Conservation (phyloP, 2,329 filamentous ascomycete species). For the Torrubiellomyces zombiae region DNA sequence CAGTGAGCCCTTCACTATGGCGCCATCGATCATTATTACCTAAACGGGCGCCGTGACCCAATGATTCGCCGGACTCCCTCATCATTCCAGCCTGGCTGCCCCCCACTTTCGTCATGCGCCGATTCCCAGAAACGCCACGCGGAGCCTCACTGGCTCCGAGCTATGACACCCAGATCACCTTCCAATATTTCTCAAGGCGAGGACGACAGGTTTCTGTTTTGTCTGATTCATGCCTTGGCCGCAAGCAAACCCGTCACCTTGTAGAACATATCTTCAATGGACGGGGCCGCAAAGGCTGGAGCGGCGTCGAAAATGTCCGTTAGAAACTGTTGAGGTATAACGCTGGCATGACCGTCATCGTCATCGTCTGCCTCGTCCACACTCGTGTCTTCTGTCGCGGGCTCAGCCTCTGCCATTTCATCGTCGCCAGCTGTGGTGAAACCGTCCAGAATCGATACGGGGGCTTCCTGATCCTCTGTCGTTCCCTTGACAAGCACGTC, state of each 20-base stretch:
- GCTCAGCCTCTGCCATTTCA: conserved; percentile 19
- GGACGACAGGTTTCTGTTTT: too few species aligned
- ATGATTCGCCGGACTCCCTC: too few species aligned
- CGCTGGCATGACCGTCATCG: conserved; percentile 34
- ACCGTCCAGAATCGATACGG: conserved; percentile 22
- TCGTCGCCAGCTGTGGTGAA: conserved; percentile 25
- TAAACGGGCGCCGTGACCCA: too few species aligned
- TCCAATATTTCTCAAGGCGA: too few species aligned
- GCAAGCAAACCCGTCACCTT: conserved; percentile 47
- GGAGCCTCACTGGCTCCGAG: too few species aligned
- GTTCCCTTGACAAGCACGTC: conserved; percentile 14
- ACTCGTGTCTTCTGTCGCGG: conserved; percentile 22
- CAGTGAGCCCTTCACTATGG: too few species aligned
- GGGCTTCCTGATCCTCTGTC: conserved; percentile 10
- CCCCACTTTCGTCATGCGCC: too few species aligned
- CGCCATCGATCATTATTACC: too few species aligned
- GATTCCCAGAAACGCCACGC: too few species aligned
- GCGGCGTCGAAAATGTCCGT: conserved; percentile 54
- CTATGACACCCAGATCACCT: too few species aligned
- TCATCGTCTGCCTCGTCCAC: conserved; percentile 18
- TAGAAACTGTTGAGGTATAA: conserved; percentile 52
- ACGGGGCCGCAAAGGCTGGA: conserved; percentile 51
- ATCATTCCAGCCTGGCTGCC: too few species aligned
- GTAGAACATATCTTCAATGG: conserved; percentile 61
- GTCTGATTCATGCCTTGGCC: too few species aligned